Conservation (phyloP, 2,329 filamentous ascomycete genomes). For the Stachybotrys echinatus region DNA sequence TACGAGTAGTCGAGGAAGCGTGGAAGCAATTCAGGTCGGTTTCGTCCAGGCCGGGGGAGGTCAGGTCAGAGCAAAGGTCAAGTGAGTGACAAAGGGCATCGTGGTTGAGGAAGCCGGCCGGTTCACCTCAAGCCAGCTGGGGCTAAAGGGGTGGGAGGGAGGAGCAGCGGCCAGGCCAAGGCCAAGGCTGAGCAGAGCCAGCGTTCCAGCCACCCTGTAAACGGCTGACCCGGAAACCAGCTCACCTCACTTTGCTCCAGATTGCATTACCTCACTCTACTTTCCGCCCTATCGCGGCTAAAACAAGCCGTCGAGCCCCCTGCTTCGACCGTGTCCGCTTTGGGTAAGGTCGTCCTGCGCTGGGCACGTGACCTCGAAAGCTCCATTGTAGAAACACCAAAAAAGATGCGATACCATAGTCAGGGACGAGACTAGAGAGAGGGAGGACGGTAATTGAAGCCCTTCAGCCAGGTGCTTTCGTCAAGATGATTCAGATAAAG, state of each 20-base stretch:
- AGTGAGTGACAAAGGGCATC: not conserved
- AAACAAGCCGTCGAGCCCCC: not conserved
- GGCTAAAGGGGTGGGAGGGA: not conserved
- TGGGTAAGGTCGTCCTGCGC: not conserved
- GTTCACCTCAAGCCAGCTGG: not conserved
- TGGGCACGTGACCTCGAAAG: conserved; percentile 15
- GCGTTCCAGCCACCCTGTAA: not conserved
- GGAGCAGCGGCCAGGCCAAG: not conserved
- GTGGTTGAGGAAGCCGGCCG: not conserved
- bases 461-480: conserved; percentile 8
- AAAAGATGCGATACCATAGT: not conserved
- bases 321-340: not conserved
- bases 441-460: not conserved
- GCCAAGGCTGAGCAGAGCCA: not conserved
- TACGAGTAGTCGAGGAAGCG: not conserved
- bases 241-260: not conserved
- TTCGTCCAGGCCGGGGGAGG: not conserved
- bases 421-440: not conserved
- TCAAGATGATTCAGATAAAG: conserved; percentile 90
- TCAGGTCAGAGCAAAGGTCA: not conserved
- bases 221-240: not conserved
- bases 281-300: not conserved
- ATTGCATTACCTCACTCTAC: not conserved
- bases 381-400: conserved; percentile 6
- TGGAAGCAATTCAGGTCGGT: not conserved